phyloP scores from a whole-genome alignment of 257 asterid species.

The Osmanthus fragrans region DNA sequence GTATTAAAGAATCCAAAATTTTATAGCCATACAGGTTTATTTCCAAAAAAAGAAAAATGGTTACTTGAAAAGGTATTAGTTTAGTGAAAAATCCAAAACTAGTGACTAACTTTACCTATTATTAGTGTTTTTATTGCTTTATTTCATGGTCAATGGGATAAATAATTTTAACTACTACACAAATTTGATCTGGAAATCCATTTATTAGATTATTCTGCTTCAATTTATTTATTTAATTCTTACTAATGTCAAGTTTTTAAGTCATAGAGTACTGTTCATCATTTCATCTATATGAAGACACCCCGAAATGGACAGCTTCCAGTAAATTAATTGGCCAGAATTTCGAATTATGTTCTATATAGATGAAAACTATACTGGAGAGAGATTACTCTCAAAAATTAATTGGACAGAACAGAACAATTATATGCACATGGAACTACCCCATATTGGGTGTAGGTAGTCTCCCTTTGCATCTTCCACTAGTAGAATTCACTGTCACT shows the following conservation, averaged over 20 bases:
- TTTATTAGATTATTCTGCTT: too few species aligned
- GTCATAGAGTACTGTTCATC: too few species aligned
- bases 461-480: slow-evolving; percentile 91
- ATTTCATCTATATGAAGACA: background rate
- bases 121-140: too few species aligned
- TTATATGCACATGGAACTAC: slow-evolving; percentile 1
- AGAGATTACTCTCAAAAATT: slow-evolving; percentile 12
- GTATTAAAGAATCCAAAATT: background rate
- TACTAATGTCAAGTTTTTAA: too few species aligned
- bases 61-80: too few species aligned
- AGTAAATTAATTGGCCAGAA: background rate
- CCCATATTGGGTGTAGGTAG: slow-evolving; percentile 64
- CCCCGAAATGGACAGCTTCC: background rate
- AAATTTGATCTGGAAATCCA: too few species aligned
- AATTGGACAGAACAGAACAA: slow-evolving; percentile 38
- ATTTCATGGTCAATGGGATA: too few species aligned
- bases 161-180: too few species aligned
- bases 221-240: too few species aligned
- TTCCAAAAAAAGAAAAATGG: background rate
- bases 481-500: slow-evolving; percentile 80
- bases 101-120: too few species aligned
- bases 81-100: too few species aligned
- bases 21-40: background rate
- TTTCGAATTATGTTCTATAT: slow-evolving; percentile 8
- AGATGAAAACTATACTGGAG: slow-evolving; percentile 11